Conservation (phyloP, 75 land plant species). For the Gnetum montanum region DNA sequence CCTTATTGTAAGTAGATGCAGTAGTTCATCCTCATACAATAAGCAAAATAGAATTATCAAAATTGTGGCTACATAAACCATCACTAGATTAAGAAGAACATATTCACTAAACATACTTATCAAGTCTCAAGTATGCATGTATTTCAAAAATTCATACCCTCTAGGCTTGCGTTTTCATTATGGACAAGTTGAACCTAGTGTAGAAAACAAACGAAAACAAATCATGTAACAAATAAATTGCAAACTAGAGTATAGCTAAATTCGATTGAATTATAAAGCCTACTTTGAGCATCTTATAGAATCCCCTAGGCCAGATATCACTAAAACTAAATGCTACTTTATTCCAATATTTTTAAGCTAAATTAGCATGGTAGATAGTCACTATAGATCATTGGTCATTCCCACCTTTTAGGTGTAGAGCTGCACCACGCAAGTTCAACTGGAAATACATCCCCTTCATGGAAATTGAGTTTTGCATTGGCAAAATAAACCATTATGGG, state of each 20-base stretch:
- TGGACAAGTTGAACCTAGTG: slow-evolving; percentile 83
- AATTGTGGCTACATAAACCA: not conserved
- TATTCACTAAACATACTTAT: slow-evolving; percentile 39
- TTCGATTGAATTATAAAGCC: not conserved
- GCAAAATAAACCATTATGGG: slow-evolving; percentile 1
- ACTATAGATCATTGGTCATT: slow-evolving; percentile 80
- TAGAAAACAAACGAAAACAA: too few relatives aligned
- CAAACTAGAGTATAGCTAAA: not conserved
- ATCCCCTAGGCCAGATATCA: not conserved
- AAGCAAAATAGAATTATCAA: not conserved
- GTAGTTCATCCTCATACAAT: not conserved
- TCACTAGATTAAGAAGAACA: not conserved
- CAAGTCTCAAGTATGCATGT: slow-evolving; percentile 92
- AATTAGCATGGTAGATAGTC: slow-evolving; percentile 85
- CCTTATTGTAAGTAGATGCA: slow-evolving; percentile 97
- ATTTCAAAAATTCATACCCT: slow-evolving; percentile 96
- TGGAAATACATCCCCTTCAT: slow-evolving; percentile 1
- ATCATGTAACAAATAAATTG: not conserved
- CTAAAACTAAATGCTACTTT: not conserved
- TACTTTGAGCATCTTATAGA: not conserved
- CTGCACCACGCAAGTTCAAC: slow-evolving; percentile 19
- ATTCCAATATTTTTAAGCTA: slow-evolving; percentile 16
- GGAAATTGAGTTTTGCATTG: slow-evolving; percentile 5
- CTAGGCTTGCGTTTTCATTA: slow-evolving; percentile 79
- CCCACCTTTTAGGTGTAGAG: slow-evolving; percentile 69